Percentiles rank a stretch among this genome's conserved stretches.
Conservation (phyloP, 768 basidiomycete species). For the Boletus vermiculosoides region DNA sequence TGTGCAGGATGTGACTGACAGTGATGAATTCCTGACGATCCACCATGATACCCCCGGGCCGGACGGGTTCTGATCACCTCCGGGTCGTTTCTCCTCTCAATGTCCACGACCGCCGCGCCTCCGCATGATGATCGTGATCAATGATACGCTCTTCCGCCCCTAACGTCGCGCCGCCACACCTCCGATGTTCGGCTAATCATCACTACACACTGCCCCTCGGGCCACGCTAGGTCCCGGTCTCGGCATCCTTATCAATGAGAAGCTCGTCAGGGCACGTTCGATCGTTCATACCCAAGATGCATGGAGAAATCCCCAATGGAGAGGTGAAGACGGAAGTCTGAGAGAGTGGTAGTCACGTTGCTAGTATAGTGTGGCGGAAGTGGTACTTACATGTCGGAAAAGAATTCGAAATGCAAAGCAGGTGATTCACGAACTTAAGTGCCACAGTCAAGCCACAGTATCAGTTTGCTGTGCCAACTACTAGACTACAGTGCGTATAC, state of each 20-base stretch:
- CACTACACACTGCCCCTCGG: slow-evolving; percentile 8
- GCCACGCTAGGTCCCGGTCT: slow-evolving; percentile 48
- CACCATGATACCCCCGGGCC: background rate
- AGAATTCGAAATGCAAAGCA: background rate
- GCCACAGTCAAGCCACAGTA: no score
- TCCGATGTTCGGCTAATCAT: background rate
- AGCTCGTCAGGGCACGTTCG: slow-evolving; percentile 40
- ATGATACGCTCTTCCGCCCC: background rate
- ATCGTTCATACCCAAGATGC: slow-evolving; percentile 12
- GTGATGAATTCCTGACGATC: background rate
- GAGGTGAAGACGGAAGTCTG: slow-evolving; percentile 52
- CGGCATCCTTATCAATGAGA: slow-evolving; percentile 62
- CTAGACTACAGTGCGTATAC: background rate
- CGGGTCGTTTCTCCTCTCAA: background rate
- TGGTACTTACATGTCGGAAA: background rate
- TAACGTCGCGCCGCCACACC: background rate
- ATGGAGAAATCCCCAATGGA: slow-evolving; percentile 44
- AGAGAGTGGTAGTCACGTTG: slow-evolving; percentile 46
- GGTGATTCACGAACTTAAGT: background rate
- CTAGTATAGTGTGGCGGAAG: background rate
- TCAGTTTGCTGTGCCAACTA: background rate
- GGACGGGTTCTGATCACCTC: background rate
- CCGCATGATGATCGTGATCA: background rate
- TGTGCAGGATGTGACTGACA: background rate
- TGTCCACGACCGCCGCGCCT: background rate